Conservation (phyloP, 306 rosid genomes). For the Cotoneaster glaucophyllus region DNA sequence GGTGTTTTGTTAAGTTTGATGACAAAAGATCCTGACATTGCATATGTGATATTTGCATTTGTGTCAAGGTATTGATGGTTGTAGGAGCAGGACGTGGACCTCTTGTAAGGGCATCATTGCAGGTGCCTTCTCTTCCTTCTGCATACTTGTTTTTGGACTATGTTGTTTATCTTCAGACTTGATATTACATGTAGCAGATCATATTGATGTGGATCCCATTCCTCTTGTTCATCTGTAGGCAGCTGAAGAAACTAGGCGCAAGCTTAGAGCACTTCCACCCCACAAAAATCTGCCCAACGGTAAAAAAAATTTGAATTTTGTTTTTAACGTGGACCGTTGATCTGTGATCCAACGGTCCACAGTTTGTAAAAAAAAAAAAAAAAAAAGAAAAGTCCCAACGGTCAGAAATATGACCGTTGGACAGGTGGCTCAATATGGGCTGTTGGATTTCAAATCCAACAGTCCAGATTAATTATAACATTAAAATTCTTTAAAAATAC, state of each 20-base stretch:
- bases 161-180: not conserved
- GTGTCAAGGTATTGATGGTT: slow-evolving; percentile 86
- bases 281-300: too few relatives aligned
- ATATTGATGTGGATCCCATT: not conserved
- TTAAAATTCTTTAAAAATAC: too few relatives aligned
- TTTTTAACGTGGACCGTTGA: too few relatives aligned
- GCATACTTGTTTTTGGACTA: not conserved
- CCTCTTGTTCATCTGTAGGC: slow-evolving; percentile 48
- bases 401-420: too few relatives aligned
- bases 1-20: not conserved
- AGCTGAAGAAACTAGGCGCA: slow-evolving; percentile 85
- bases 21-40: not conserved
- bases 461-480: too few relatives aligned
- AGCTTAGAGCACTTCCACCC: too few relatives aligned
- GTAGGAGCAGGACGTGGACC: slow-evolving; percentile 99
- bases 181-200: not conserved
- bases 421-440: too few relatives aligned
- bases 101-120: slow-evolving; percentile 86
- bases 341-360: too few relatives aligned
- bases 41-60: slow-evolving; percentile 6
- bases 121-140: slow-evolving; percentile 36
- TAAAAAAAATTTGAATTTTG: too few relatives aligned
- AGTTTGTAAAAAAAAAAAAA: too few relatives aligned
- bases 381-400: too few relatives aligned
- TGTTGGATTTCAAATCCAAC: too few relatives aligned